These are phyloP conservation scores for Cladosporium sp. DNA, from an alignment of 2,329 filamentous ascomycete genomes.

Conservation along the genomic window DNA sequence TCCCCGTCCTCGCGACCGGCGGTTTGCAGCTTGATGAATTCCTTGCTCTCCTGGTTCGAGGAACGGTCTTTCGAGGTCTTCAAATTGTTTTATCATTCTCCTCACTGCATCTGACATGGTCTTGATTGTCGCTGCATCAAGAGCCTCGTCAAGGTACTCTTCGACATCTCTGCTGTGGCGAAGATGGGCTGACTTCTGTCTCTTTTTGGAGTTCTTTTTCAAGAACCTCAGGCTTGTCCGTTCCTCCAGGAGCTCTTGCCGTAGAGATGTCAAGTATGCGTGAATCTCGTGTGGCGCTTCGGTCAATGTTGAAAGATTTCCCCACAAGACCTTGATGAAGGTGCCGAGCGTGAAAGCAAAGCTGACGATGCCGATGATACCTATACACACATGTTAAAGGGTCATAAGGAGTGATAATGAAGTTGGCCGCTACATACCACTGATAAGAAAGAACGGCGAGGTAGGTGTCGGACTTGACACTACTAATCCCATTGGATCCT, in stretches of 20 bases:
- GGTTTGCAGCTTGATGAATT: conserved; percentile 19
- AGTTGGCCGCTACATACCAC: background rate
- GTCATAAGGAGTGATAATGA: background rate
- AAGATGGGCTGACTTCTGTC: conserved; percentile 17
- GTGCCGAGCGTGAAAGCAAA: conserved; percentile 42
- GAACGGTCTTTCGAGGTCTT: conserved; percentile 36
- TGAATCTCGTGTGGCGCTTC: conserved; percentile 37
- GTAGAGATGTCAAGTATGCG: conserved; percentile 37
- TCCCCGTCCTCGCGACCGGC: conserved; percentile 18
- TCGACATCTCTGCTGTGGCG: conserved; percentile 17
- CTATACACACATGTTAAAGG: conserved; percentile 7
- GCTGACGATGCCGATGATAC: conserved; percentile 38
- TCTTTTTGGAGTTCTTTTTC: conserved; percentile 13
- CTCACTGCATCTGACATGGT: conserved; percentile 34
- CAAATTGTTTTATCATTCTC: conserved; percentile 35
- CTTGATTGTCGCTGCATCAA: conserved; percentile 34
- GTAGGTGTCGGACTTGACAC: background rate
- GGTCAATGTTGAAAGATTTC: conserved; percentile 35
- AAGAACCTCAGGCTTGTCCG: conserved; percentile 31
- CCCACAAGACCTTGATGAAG: conserved; percentile 39
- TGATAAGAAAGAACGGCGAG: conserved; percentile 8
- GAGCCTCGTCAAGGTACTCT: conserved; percentile 18
- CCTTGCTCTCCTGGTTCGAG: conserved; percentile 26
- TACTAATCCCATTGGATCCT: conserved; percentile 4
- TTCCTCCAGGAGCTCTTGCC: conserved; percentile 40